A percentile compares a stretch with the other conserved stretches of the same genome.
phyloP scores from a whole-genome alignment of 257 asterid species.

The Solanum appendiculatum region DNA sequence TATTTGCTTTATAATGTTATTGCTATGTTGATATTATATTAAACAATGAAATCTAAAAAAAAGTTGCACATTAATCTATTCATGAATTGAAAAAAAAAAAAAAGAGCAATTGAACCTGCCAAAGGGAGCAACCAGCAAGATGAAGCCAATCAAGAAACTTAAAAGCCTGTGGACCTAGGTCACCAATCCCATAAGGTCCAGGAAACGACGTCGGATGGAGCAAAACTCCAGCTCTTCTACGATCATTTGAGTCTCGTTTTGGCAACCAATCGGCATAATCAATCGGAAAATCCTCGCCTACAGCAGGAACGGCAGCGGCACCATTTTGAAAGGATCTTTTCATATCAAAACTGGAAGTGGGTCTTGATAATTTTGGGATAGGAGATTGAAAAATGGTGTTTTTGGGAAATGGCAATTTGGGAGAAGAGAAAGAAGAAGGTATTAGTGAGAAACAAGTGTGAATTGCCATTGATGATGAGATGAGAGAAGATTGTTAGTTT shows the following conservation, averaged over 20 bases:
- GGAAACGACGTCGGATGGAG: slow-evolving; percentile 95
- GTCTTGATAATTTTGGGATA: neutral
- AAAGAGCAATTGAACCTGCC: slow-evolving; percentile 58
- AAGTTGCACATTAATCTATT: neutral
- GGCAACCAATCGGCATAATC: slow-evolving; percentile 71
- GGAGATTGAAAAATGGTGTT: neutral
- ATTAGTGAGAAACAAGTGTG: slow-evolving; percentile 7
- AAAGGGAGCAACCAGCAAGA: slow-evolving; percentile 82
- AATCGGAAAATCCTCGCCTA: slow-evolving; percentile 71
- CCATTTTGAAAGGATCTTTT: slow-evolving; percentile 11
- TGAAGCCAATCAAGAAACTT: slow-evolving; percentile 89
- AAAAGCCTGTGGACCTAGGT: slow-evolving; percentile 77
- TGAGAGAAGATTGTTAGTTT: neutral
- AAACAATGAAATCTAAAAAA: neutral
- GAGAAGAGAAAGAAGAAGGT: slow-evolving; percentile 6
- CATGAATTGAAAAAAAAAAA: neutral
- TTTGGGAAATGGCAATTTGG: slow-evolving; percentile 11
- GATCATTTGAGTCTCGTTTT: slow-evolving; percentile 21
- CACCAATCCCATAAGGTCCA: slow-evolving; percentile 93
- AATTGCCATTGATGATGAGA: slow-evolving; percentile 20
- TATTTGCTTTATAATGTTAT: neutral
- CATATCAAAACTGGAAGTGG: neutral
- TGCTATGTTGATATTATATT: neutral
- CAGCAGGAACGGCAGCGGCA: slow-evolving; percentile 20
- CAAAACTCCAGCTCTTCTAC: slow-evolving; percentile 87